Base-by-base conservation (phyloP, 164 flowering plant genomes). In the Nymphaea colorata region DNA sequence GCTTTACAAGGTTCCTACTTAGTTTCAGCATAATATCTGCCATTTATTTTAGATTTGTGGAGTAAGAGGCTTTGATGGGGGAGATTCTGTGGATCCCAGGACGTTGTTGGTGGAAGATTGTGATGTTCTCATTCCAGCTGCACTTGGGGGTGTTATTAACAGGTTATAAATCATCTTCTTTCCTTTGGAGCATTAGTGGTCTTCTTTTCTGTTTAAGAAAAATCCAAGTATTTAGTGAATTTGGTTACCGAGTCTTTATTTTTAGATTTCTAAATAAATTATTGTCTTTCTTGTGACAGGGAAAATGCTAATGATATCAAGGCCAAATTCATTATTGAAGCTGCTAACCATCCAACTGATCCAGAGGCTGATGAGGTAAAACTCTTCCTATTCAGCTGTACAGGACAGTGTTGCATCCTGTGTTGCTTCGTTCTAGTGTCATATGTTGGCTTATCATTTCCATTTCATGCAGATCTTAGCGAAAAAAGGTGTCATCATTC, bases 341-440 rank as follows among this genome's bases (percentile, higher is more conserved):
- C 93, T 61, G 98, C 98, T 8, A 91, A 94, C 72, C 98, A 94
- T 77, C 98, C 98, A 7, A 86, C 96, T 64, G 98, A 94, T 71
- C 98, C 98, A 2, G 97, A 94, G 78, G 98, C 98, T 5, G 98
- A 94, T 74, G 97, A 91, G 90, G 98, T 91, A 42, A 77, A 72
- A 59, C 64, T 15, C 14, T 8, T 15, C 14, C 14, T 8, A 51
- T 51, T 5, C 14, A 51, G 12, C 36, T 25, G 36, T 25, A 25
- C 36, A 25, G 36, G 36, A 25, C 36, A 25, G 36, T n/a, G n/a
- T n/a, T n/a, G n/a, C n/a, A n/a, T n/a, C n/a, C n/a, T n/a, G n/a
- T n/a, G n/a, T n/a, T n/a, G n/a, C n/a, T n/a, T n/a, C n/a, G n/a
- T n/a, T n/a, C n/a, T n/a, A n/a, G n/a, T n/a, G n/a, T n/a, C n/a